Percentiles rank a stretch among this genome's conserved stretches.
These are phyloP conservation scores for Colletotrichum tanaceti DNA, from an alignment of 2,329 filamentous ascomycete species.

Conservation along the genomic window DNA sequence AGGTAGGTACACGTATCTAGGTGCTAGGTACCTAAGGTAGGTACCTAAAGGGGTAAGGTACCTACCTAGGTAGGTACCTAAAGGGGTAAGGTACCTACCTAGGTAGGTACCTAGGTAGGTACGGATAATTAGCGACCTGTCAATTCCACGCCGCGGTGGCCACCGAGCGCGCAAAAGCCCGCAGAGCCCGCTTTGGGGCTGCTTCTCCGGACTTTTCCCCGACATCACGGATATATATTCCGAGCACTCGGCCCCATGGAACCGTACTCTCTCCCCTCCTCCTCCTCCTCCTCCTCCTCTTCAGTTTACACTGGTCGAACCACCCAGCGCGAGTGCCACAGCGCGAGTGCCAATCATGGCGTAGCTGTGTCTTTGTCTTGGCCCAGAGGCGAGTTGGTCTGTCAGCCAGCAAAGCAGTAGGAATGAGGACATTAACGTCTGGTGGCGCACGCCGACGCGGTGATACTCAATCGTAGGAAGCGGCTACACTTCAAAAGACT, in stretches of 20 bases:
- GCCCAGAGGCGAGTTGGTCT: background rate
- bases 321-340: too few species aligned
- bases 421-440: background rate
- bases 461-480: background rate
- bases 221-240: background rate
- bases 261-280: background rate
- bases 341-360: background rate
- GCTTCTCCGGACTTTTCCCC: slow-evolving; percentile 11
- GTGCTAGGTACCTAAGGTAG: too few species aligned
- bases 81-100: too few species aligned
- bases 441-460: background rate
- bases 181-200: background rate
- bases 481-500: too few species aligned
- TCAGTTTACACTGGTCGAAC: background rate
- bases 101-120: too few species aligned
- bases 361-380: background rate
- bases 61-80: too few species aligned
- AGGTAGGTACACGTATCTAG: too few species aligned
- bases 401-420: background rate
- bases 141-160: slow-evolving; percentile 3
- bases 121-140: background rate
- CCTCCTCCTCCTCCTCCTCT: background rate
- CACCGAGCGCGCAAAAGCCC: slow-evolving; percentile 10
- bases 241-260: background rate
- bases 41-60: too few species aligned